These are phyloP conservation scores for Emmonsiellopsis sp. DNA, from an alignment of 2,329 filamentous ascomycete species.

Conservation along the genomic window DNA sequence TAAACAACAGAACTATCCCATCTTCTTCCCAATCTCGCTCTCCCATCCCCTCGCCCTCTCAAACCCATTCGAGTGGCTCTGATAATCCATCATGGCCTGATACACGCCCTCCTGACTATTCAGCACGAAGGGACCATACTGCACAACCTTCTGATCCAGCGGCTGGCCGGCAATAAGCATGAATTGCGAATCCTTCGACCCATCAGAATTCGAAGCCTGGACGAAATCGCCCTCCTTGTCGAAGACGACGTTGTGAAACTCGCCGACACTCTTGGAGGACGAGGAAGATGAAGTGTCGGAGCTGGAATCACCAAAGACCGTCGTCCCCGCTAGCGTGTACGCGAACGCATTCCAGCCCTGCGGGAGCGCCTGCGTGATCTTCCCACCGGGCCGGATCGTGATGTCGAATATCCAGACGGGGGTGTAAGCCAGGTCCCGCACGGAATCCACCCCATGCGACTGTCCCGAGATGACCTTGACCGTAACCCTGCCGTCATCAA, in stretches of 20 bases:
- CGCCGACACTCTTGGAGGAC: conserved; percentile 44
- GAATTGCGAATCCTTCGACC: conserved; percentile 45
- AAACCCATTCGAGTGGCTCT: conserved; percentile 65
- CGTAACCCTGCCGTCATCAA: conserved; percentile 63
- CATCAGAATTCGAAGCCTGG: conserved; percentile 59
- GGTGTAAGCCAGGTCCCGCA: conserved; percentile 88
- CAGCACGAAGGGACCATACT: conserved; percentile 80
- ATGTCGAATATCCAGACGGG: conserved; percentile 95
- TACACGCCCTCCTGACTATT: conserved; percentile 63
- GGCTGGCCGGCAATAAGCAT: conserved; percentile 70
- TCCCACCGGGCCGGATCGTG: conserved; percentile 68
- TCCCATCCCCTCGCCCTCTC: conserved; percentile 71
- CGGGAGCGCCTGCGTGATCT: conserved; percentile 65
- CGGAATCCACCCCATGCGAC: conserved; percentile 72
- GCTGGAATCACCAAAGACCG: conserved; percentile 50
- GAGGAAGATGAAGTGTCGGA: conserved; percentile 19
- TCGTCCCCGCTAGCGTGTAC: conserved; percentile 70
- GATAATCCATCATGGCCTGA: conserved; percentile 68
- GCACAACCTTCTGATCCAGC: conserved; percentile 68
- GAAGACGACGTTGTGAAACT: conserved; percentile 87
- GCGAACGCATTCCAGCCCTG: conserved; percentile 82
- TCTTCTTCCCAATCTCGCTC: conserved; percentile 77
- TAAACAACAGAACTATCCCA: conserved; percentile 30
- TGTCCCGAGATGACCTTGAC: conserved; percentile 89
- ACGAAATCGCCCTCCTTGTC: conserved; percentile 69